Base-by-base conservation (phyloP, 495 filamentous ascomycete genomes). In the Penicillium tannophilum region DNA sequence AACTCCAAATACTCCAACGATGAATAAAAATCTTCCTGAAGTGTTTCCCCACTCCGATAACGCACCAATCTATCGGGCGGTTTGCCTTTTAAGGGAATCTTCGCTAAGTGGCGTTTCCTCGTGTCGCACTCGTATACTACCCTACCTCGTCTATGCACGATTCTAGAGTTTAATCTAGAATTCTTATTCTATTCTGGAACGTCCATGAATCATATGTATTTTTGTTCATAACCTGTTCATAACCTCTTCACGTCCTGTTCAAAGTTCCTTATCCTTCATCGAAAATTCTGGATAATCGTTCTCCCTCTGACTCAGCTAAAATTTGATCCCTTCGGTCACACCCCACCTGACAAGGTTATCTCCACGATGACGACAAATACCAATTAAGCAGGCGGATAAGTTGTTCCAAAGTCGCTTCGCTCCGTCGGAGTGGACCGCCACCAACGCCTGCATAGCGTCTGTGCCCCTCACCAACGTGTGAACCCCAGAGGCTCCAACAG, bases 401-500 rank as follows among this genome's bases (percentile, higher is more conserved):
- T 36, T 31, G n/a, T 47, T n/a, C 39, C 39, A 46, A 52, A 45
- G 49, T 56, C 57, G 49, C 62, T 60, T 54, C 6, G n/a, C 46
- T 28, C 53, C 54, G 62, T 55, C 62, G 51, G 54, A 19, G 54
- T 61, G 54, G 50, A 54, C 54, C 62, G 57, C 35, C 17, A 17
- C 58, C 62, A 57, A 31, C 12, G 10, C 30, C 24, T 47, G 58
- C 48, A 59, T n/a, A 26, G 33, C 24, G 55, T 62, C 52, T 52
- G 52, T 65, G 54, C 56, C 35, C 35, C 33, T 31, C 20, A 23
- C n/a, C 4, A 33, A 17, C 19, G 17, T 14, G n/a, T 48, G 12
- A 30, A 58, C 55, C 48, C 53, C 42, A 64, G 62, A 65, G 60
- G 59, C 57, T 63, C 62, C 61, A 59, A 62, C 20, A 23, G 20